Evolutionary conservation across 768 basidiomycete genomes (phyloP).

Genomic region (Phaeotremella skinneri): DNA sequence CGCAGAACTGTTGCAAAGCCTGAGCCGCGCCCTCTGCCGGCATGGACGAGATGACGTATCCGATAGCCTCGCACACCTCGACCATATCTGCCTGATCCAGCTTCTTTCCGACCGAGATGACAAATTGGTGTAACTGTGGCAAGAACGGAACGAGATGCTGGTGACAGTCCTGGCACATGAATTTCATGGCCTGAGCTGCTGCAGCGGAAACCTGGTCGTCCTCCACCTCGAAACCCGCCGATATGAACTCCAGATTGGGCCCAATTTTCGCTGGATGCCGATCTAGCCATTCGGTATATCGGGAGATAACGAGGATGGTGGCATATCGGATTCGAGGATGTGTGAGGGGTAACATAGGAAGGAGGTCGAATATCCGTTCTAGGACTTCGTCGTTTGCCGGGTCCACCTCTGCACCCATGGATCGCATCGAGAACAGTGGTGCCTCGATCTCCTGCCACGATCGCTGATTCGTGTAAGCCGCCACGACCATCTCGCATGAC

Average conservation of each 20-base stretch:
- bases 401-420: slow-evolving; percentile 95
- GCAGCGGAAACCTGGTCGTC: slow-evolving; percentile 78
- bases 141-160: slow-evolving; percentile 89
- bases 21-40: slow-evolving; percentile 80
- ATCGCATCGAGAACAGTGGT: slow-evolving; percentile 92
- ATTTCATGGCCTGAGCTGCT: slow-evolving; percentile 92
- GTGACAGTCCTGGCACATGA: slow-evolving; percentile 95
- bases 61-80: slow-evolving; percentile 93
- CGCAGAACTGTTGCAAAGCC: slow-evolving; percentile 78
- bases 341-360: slow-evolving; percentile 73
- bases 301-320: slow-evolving; percentile 85
- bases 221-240: slow-evolving; percentile 78
- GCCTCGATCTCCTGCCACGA: slow-evolving; percentile 98
- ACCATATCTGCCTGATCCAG: slow-evolving; percentile 81
- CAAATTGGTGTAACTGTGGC: slow-evolving; percentile 84
- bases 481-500: slow-evolving; percentile 74
- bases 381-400: slow-evolving; percentile 74
- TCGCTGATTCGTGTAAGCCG: slow-evolving; percentile 63
- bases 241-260: slow-evolving; percentile 84
- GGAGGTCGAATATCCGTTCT: slow-evolving; percentile 93
- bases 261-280: slow-evolving; percentile 81
- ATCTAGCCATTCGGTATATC: slow-evolving; percentile 96
- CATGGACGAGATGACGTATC: slow-evolving; percentile 92
- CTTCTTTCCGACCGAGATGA: slow-evolving; percentile 72
- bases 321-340: slow-evolving; percentile 94